Conservation (phyloP, 805 yeast genomes). For the Metschnikowia sp. region DNA sequence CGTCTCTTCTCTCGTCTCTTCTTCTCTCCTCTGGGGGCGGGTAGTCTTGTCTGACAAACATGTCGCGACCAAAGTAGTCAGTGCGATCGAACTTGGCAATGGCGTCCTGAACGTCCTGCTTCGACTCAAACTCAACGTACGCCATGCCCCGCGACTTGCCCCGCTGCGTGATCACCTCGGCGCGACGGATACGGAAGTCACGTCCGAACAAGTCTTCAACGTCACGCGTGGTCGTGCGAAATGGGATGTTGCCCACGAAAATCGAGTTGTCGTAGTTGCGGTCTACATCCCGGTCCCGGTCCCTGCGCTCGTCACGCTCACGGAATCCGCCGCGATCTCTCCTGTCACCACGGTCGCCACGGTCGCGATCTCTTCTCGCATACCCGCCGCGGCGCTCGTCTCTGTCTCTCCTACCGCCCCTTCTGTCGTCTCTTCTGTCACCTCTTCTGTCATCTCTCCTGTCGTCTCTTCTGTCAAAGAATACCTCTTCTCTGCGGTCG, state of each 20-base stretch:
- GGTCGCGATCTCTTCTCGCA: conserved; percentile 11
- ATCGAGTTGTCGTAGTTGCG: conserved; percentile 62
- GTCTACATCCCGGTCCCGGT: conserved; percentile 4
- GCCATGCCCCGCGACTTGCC: conserved; percentile 90
- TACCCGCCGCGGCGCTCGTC: conserved; percentile 12
- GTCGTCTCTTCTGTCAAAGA: conserved; percentile 22
- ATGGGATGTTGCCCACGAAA: conserved; percentile 73
- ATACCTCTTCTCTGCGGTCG: conserved; percentile 26
- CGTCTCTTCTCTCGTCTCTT: conserved; percentile 19
- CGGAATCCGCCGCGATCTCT: conserved; percentile 21
- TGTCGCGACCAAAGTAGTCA: conserved; percentile 66
- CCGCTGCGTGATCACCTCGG: conserved; percentile 75
- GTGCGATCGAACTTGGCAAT: conserved; percentile 66
- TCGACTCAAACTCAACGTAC: conserved; percentile 74
- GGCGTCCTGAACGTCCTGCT: conserved; percentile 67
- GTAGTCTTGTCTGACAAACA: conserved; percentile 87
- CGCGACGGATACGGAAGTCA: conserved; percentile 55
- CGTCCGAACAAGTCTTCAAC: conserved; percentile 57
- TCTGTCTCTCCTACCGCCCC: conserved; percentile 12
- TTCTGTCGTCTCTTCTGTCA: conserved; percentile 11
- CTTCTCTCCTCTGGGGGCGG: conserved; percentile 62
- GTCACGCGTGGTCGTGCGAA: conserved; percentile 55
- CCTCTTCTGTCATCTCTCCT: conserved; percentile 17
- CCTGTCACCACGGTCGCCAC: conserved; percentile 10
- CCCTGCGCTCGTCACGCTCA: conserved; percentile 22